Base-by-base conservation (phyloP, 768 basidiomycete genomes). In the Tylopilus sp. region DNA sequence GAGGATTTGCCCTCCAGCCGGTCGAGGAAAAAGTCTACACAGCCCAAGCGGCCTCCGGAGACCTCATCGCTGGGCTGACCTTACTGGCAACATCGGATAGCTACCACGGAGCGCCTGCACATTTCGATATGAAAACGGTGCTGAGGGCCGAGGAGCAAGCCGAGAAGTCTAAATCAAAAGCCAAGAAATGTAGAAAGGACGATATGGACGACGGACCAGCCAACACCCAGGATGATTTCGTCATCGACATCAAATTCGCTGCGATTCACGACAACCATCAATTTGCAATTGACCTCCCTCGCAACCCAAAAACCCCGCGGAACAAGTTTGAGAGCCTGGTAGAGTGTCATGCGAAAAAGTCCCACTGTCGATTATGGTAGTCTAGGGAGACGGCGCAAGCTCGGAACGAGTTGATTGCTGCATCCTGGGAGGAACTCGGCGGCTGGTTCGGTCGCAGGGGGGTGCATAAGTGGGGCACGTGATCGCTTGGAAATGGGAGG, bases 91-190 rank as follows among this genome's bases (percentile, higher is more conserved):
- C 80, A 2, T 77, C 82, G 5, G 80, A 82, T 53, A 74, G 79
- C 23, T 76, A 73, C 0, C 67, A 71, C 22, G 72, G 74, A 5
- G 83, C 83, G 53, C 75, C 82, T 3, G 77, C 81, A 42, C 94
- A 97, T 68, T 98, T 98, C 71, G 83, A 93, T 62, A 85, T 97
- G 79, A 88, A 88, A 63, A 82, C 90, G 20, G 83, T 97, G 20
- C 69, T 97, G 52, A 91, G 88, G 65, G 83, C 90, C 0, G 95
- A 97, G 69, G 95, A 91, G 71, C 69, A 71, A 48, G 52, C 52
- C n/a, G 67, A 65, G 47, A 67, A 70, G 40, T 82, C 80, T 44
- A 67, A 67, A 33, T 71, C 59, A 53, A 73, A 48, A 6, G 40
- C 45, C 11, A 60, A 48, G 51, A 58, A 53, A 41, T 43, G n/a